Evolutionary conservation across 164 flowering plant genomes (phyloP).

Genomic region (Brasenia schreberi): DNA sequence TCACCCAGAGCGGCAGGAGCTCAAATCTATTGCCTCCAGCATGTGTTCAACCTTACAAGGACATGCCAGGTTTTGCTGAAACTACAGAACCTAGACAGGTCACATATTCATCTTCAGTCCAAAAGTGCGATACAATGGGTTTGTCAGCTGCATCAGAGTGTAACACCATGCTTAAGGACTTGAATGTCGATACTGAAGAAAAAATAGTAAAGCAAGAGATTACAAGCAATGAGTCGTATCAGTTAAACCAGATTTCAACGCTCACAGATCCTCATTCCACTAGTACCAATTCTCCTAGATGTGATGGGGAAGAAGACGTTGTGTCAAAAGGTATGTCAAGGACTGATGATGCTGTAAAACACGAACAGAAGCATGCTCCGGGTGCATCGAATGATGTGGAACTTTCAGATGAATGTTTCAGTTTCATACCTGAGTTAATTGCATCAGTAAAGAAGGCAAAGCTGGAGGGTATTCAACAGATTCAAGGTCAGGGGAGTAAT

Average conservation of each 20-base stretch:
- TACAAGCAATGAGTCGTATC: conserved; percentile 12
- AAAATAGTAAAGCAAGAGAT: conserved; percentile 11
- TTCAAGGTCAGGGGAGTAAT: conserved; percentile 33
- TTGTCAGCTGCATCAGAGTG: conserved; percentile 6
- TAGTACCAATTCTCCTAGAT: conserved; percentile 4
- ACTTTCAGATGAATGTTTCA: conserved; percentile 22
- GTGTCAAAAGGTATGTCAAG: conserved; percentile 12
- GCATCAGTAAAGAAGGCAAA: conserved; percentile 57
- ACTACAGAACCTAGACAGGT: conserved; percentile 11
- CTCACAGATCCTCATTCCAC: conserved; percentile 11
- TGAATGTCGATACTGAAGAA: conserved; percentile 8
- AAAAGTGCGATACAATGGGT: conserved; percentile 15
- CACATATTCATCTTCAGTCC: conserved; percentile 14
- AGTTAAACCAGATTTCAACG: conserved; percentile 6
- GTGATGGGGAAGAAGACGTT: conserved; percentile 6
- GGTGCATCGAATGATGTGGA: not conserved
- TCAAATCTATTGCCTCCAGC: conserved; percentile 13
- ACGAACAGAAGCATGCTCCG: conserved; percentile 10
- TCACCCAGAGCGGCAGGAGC: not conserved
- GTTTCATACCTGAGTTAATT: conserved; percentile 59
- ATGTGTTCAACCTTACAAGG: conserved; percentile 14
- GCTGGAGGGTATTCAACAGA: conserved; percentile 44
- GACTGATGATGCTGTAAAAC: conserved; percentile 8
- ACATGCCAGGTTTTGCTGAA: conserved; percentile 12
- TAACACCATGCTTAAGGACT: conserved; percentile 4